phyloP scores from a whole-genome alignment of 2,329 filamentous ascomycete species.

The Fusarium siculi region DNA sequence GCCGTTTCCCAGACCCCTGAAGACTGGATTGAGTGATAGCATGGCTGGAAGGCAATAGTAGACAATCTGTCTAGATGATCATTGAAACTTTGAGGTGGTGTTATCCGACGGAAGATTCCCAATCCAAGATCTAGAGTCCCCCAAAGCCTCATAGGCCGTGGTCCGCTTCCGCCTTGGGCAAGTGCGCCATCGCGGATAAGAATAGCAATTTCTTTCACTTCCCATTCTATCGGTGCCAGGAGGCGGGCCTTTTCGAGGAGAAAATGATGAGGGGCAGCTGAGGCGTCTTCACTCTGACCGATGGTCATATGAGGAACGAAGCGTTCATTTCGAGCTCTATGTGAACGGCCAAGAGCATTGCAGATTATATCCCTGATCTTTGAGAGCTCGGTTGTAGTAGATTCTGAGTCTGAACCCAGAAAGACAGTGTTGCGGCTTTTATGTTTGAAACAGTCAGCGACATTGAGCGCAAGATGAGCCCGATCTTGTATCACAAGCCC shows the following conservation, averaged over 20 bases:
- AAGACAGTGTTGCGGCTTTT: conserved; percentile 63
- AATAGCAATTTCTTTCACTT: conserved; percentile 60
- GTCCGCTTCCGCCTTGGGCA: conserved; percentile 42
- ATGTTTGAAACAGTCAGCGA: conserved; percentile 60
- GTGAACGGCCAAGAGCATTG: conserved; percentile 48
- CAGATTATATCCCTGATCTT: conserved; percentile 51
- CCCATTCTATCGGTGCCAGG: conserved; percentile 61
- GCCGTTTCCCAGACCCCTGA: conserved; percentile 12
- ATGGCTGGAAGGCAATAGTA: neutral
- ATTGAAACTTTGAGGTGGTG: conserved; percentile 12
- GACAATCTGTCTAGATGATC: neutral
- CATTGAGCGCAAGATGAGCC: conserved; percentile 50
- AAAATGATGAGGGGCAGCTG: conserved; percentile 58
- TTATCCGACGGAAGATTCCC: conserved; percentile 6
- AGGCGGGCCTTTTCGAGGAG: conserved; percentile 63
- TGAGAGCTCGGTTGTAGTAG: conserved; percentile 38
- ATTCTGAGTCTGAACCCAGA: conserved; percentile 44
- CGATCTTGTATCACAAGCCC: conserved; percentile 19
- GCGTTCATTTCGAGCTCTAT: conserved; percentile 8
- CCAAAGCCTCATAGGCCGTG: conserved; percentile 67
- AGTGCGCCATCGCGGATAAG: conserved; percentile 59
- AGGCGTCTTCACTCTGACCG: conserved; percentile 64
- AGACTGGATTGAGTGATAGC: conserved; percentile 16
- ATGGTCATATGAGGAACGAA: conserved; percentile 67
- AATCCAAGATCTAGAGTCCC: conserved; percentile 56